Conservation (phyloP, 106 monocot genomes). For the Phalaenopsis equestris region DNA sequence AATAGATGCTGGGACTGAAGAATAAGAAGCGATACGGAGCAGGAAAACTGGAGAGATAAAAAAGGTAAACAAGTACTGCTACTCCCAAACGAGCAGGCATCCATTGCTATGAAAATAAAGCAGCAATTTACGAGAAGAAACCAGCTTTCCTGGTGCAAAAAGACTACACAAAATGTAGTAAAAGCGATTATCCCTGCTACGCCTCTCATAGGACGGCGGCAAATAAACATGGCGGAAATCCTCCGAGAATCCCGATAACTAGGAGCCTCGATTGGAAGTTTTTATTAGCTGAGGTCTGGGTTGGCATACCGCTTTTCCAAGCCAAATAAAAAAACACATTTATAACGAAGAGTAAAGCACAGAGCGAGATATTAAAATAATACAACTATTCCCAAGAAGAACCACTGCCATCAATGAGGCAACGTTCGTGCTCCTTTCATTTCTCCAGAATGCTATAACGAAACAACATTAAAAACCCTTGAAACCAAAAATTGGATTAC, state of each 20-base stretch:
- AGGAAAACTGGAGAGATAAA: not conserved
- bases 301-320: not conserved
- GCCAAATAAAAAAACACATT: not conserved
- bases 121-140: not conserved
- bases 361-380: not conserved
- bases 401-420: not conserved
- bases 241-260: constrained; percentile 8
- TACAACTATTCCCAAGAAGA: not conserved
- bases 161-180: not conserved
- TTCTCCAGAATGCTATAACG: not conserved
- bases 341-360: not conserved
- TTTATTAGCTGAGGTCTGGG: not conserved
- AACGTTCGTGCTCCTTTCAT: not conserved
- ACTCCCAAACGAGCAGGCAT: not conserved
- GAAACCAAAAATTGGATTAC: not conserved
- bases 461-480: not conserved
- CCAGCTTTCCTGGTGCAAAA: not conserved
- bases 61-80: not conserved
- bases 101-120: not conserved
- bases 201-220: constrained; percentile 4
- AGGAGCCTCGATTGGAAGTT: not conserved
- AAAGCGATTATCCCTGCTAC: not conserved
- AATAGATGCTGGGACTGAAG: not conserved
- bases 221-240: constrained; percentile 10
- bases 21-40: not conserved